Percentiles rank a stretch among this genome's conserved stretches.
phyloP scores from a whole-genome alignment of 2,329 filamentous ascomycete species.

The Diplocarpon rosae region DNA sequence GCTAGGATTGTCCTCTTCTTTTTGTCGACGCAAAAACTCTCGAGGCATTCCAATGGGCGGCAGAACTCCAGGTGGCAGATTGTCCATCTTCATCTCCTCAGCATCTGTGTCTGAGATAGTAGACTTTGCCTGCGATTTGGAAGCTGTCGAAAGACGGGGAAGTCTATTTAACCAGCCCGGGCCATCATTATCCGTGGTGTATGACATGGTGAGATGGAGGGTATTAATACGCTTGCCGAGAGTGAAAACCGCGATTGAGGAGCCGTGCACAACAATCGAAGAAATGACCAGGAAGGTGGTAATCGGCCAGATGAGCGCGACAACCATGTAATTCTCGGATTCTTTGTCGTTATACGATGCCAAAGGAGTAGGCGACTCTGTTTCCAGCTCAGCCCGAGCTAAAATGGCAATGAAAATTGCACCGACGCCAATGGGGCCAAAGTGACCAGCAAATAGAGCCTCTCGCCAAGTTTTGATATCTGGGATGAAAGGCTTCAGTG shows the following conservation, averaged over 20 bases:
- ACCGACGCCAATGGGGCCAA: conserved; percentile 93
- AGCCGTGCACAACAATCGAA: conserved; percentile 92
- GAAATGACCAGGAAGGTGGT: conserved; percentile 87
- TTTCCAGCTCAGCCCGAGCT: conserved; percentile 83
- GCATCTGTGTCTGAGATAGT: conserved; percentile 69
- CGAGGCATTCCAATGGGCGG: conserved; percentile 61
- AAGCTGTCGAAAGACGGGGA: conserved; percentile 55
- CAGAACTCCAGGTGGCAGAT: conserved; percentile 57
- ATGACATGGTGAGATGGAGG: conserved; percentile 87
- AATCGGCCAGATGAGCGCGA: conserved; percentile 90
- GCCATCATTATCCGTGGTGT: conserved; percentile 82
- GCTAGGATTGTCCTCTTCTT: conserved; percentile 57
- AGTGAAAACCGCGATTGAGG: conserved; percentile 96
- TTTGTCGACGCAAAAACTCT: conserved; percentile 71
- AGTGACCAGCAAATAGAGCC: conserved; percentile 91
- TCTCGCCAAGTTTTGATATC: conserved; percentile 98
- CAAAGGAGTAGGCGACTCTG: conserved; percentile 59
- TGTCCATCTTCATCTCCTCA: conserved; percentile 49
- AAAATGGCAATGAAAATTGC: conserved; percentile 93
- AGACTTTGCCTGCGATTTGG: conserved; percentile 72
- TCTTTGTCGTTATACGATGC: conserved; percentile 43
- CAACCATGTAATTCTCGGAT: conserved; percentile 52
- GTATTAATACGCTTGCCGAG: conserved; percentile 98
- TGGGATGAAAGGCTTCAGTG: conserved; percentile 83
- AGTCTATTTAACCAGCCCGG: conserved; percentile 92